A percentile compares a stretch with the other conserved stretches of the same genome.
Conservation (phyloP, 306 rosid genomes). For the Purshia tridentata region DNA sequence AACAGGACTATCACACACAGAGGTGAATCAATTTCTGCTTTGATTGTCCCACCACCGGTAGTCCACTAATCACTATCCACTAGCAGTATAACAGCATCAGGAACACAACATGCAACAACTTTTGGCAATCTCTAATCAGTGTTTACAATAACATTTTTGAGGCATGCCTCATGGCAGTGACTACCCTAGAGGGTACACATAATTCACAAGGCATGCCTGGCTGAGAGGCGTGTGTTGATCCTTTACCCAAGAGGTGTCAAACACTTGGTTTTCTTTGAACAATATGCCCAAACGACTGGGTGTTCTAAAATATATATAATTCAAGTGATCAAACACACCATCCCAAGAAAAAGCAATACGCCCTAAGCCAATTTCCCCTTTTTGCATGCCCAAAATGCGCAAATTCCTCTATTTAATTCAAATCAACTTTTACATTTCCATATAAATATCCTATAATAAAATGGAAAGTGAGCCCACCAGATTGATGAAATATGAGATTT, state of each 20-base stretch:
- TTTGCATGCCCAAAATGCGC: too few species aligned
- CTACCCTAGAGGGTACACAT: background rate
- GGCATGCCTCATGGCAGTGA: background rate
- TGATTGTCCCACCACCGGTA: background rate
- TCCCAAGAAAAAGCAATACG: too few species aligned
- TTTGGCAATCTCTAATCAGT: background rate
- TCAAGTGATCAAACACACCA: too few species aligned
- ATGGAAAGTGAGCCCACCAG: background rate
- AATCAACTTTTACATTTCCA: background rate
- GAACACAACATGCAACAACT: background rate
- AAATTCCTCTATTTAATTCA: background rate
- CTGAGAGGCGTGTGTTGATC: too few species aligned
- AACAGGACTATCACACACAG: background rate
- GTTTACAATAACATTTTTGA: background rate
- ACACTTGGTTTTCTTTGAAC: too few species aligned
- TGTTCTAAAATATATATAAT: too few species aligned
- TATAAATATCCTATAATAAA: conserved; percentile 4
- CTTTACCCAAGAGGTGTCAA: too few species aligned
- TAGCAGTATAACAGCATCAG: background rate
- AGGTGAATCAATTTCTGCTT: background rate
- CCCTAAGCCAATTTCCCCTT: too few species aligned
- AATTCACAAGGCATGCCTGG: background rate
- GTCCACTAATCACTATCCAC: background rate
- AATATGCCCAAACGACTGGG: too few species aligned
- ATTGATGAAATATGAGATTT: background rate